Evolutionary conservation across 2,329 filamentous ascomycete genomes (phyloP), one percentile per base, ranked within the genome.

Genomic region (Dactylellina cionopaga): DNA sequence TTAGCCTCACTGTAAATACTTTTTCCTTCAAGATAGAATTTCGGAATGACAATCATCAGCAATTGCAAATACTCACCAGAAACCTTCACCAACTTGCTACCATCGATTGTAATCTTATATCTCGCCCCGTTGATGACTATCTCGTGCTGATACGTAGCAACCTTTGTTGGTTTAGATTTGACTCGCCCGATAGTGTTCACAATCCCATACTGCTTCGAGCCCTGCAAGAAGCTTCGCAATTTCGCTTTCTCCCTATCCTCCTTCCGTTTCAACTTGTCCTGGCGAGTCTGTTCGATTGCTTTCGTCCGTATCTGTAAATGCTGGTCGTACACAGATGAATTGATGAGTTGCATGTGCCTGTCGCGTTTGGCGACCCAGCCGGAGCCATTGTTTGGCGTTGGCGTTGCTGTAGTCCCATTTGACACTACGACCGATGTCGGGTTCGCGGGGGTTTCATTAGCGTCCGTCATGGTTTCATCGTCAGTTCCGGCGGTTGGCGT

Each of bases 321-420:
- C 79, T 91, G 89, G 74, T 92, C 88, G 79, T 90, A 95, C 0
- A 94, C 86, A 13, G 87, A 86, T 17, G 89, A 87, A 78, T 94
- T 96, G 80, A 96, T 95, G 39, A 96, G 83, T 79, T 96, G 91
- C 78, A 91, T 86, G 78, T 93, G 90, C 52, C 90, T 89, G 79
- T 91, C 90, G 52, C 84, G 89, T 78, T 89, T 90, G 4, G 88
- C 86, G 41, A 95, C 86, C 87, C 90, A 94, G 2, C 86, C 81
- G 80, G 77, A 39, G 77, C 77, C 13, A 65, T 19, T 47, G 29
- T 7, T 68, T 27, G 74, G 75, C 60, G 74, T 77, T 72, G 74
- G 77, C 59, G 76, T 66, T 22, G 75, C 77, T 74, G 77, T 72
- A 22, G 77, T 74, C 31, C 75, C 75, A 60, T 74, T 74, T 76